Evolutionary conservation across 306 rosid genomes (phyloP), one percentile per base, ranked within the genome.

Genomic region (Gillenia trifoliata): DNA sequence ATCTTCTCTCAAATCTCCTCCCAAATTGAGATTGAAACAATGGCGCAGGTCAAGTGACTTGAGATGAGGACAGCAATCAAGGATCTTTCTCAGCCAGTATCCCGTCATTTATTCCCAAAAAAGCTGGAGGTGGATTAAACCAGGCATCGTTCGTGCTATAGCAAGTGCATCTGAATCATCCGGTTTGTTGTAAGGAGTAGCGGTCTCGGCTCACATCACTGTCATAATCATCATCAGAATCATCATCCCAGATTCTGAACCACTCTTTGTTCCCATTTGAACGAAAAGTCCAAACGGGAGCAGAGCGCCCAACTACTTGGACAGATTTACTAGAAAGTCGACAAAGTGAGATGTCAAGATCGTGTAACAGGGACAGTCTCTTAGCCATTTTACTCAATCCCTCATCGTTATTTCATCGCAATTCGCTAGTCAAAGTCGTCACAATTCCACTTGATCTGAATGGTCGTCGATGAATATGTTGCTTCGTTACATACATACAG

Each of bases 341-440:
- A 73, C 86, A 69, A 41, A 71, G 50, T 16, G 87, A 75, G 61
- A 88, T 70, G 4, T 88, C 88, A 50, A 92, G 90, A 33, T 89
- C 88, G 82, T 92, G 96, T 78, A 92, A 49, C 74, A 63, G 55
- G 17, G 93, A 75, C 75, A 89, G 81, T 71, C 78, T 87, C 17
- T 69, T 26, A 57, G 85, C 82, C 59, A 74, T 83, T 55, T 75
- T 87, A 64, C 36, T 57, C 75, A 92, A 59, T 65, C 88, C 91
- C 74, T 74, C 83, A 43, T 79, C 45, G 88, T 43, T 47, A 20
- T 34, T 34, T 34, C 23, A 55, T 68, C 40, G 80, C 93, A 89
- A 70, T 25, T 60, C 68, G 43, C 81, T 49, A 92, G 77, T 43
- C 79, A 83, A 11, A 86, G 78, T 31, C 87, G 64, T 60, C 20